Base-by-base conservation (phyloP, 768 basidiomycete genomes). In the Leccinum aurantiacum region DNA sequence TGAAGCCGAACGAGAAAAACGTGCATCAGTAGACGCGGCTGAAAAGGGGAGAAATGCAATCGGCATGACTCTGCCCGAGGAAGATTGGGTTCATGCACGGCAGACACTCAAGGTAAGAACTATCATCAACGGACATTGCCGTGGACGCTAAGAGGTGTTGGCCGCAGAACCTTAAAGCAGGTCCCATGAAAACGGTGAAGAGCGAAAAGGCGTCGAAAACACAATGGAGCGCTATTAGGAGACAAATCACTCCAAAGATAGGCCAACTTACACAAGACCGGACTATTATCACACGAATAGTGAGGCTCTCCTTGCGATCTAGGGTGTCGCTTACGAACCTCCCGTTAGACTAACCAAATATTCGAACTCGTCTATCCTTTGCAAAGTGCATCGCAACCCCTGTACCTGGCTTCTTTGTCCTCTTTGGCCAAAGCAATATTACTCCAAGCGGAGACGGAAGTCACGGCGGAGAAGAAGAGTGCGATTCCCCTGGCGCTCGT, bases 381-480 rank as follows among this genome's bases (percentile, higher is more conserved):
- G 13, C 67, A 68, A 19, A 65, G 63, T 0, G 64, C 69, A 57
- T 69, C 73, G 13, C 62, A 64, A 38, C 64, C 71, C n/a, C 76
- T 90, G 56, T 95, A 94, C 71, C 72, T 80, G 51, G 91, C 93
- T 53, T 80, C 89, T 22, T 83, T 95, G 49, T 95, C 91, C 22
- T 89, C 94, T n/a, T 83, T 98, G 44, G 80, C 93, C 51, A 98
- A 98, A 70, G 79, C 86, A 17, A 87, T 98, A 61, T 81, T 98
- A 48, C 80, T 91, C 35, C 96, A 98, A 76, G 95, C 95, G 17
- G 95, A 97, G 77, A 90, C 88, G 0, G 96, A 98, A 74, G 91
- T 96, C 9, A 85, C 90, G 1, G 94, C 95, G 3, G 91, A 95
- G 74, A 87, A 90, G 67, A 85, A 86, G 31, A 89, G 90, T 24